Conservation (phyloP, 768 basidiomycete genomes). For the Guyanaporus albipodus region DNA sequence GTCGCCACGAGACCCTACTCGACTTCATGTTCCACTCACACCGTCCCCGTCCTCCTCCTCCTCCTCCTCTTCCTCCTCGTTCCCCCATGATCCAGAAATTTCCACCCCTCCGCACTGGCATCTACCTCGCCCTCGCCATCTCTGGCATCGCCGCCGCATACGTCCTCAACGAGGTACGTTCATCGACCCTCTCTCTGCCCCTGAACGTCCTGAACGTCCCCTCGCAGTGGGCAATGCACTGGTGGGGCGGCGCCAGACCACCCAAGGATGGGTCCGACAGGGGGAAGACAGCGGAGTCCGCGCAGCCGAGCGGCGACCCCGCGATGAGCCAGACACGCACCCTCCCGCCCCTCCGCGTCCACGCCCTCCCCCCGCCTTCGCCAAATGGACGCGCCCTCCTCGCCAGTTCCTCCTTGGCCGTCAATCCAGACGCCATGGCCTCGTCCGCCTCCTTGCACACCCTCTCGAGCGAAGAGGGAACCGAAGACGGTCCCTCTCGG, state of each 20-base stretch:
- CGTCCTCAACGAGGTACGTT: conserved; percentile 15
- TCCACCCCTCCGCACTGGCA: conserved; percentile 3
- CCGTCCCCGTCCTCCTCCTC: neutral
- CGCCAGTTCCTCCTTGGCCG: neutral
- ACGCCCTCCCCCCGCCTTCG: conserved; percentile 8
- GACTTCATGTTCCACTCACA: no score
- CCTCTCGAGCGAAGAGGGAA: neutral
- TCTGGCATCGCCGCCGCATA: conserved; percentile 22
- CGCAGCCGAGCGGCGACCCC: neutral
- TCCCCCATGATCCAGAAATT: no score
- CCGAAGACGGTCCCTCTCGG: neutral
- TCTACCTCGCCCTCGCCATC: conserved; percentile 11
- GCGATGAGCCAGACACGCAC: neutral
- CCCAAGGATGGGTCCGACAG: no score
- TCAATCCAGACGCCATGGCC: neutral
- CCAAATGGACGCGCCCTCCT: conserved; percentile 2
- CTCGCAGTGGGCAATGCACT: conserved; percentile 11
- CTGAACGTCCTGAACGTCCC: neutral
- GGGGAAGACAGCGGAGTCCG: no score
- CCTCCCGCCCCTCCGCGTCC: conserved; percentile 5
- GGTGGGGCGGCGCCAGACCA: neutral
- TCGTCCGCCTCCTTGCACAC: neutral
- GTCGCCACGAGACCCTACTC: no score
- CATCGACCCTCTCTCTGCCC: neutral
- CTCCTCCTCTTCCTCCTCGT: neutral